A percentile compares a stretch with the other conserved stretches of the same genome.
Conservation (phyloP, 1,284 basidiomycete genomes). For the Exobasidium cylindrosporum region DNA sequence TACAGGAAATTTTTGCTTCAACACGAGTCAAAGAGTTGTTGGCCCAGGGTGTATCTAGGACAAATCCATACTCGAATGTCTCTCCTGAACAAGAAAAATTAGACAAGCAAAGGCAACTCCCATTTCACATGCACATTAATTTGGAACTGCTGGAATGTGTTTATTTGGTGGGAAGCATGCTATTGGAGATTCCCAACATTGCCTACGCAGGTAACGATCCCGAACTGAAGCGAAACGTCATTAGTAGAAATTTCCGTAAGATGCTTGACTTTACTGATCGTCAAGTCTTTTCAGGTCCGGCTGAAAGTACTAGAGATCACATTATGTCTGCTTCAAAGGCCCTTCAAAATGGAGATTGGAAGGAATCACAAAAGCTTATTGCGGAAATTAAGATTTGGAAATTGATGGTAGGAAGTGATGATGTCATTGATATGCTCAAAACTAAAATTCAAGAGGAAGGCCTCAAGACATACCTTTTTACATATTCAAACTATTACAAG, state of each 20-base stretch:
- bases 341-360: slow-evolving; percentile 94
- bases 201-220: slow-evolving; percentile 92
- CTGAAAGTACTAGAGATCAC: slow-evolving; percentile 96
- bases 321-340: slow-evolving; percentile 99
- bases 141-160: slow-evolving; percentile 95
- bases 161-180: slow-evolving; percentile 96
- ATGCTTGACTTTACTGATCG: slow-evolving; percentile 95
- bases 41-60: slow-evolving; percentile 85
- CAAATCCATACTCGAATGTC: slow-evolving; percentile 76
- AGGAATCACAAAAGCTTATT: slow-evolving; percentile 85
- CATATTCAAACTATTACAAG: slow-evolving; percentile 92
- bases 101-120: slow-evolving; percentile 89
- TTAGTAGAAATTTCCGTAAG: slow-evolving; percentile 92
- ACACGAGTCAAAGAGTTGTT: slow-evolving; percentile 93
- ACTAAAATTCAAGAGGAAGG: slow-evolving; percentile 99
- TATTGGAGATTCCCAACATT: slow-evolving; percentile 91
- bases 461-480: slow-evolving; percentile 93
- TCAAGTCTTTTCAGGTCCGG: slow-evolving; percentile 96
- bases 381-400: slow-evolving; percentile 97
- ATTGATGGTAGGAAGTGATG: slow-evolving; percentile 75
- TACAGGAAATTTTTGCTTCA: slow-evolving; percentile 93
- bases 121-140: slow-evolving; percentile 99
- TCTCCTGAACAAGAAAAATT: slow-evolving; percentile 94
- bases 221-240: slow-evolving; percentile 69
- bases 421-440: slow-evolving; percentile 89